Base-by-base conservation (phyloP, 768 basidiomycete genomes). In the Russula vinacea region DNA sequence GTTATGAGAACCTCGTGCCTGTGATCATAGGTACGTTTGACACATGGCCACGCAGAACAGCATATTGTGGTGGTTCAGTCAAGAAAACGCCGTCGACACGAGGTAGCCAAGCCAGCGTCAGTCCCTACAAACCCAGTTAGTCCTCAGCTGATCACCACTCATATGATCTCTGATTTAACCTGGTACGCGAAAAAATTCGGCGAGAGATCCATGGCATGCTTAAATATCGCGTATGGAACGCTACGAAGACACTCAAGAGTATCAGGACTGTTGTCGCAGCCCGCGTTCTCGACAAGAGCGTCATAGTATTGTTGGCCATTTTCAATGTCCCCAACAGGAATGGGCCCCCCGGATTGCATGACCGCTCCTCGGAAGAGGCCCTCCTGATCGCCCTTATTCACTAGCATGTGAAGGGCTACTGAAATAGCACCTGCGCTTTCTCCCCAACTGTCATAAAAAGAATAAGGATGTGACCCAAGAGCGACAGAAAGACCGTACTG, bases 361-460 rank as follows among this genome's bases (percentile, higher is more conserved):
- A 70, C 61, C 4, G 67, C 71, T 10, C 64, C 71, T 24, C 67
- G 64, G 58, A 72, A 72, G 13, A 72, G 57, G 7, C 70, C 70
- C 9, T 68, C 70, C 7, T 64, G 60, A 22, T 67, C 40, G 26
- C 71, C 71, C 7, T 66, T 61, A 44, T 72, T 71, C 14, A 66
- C 60, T 7, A 72, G 13, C 65, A 72, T 69, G 19, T 77, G 75
- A 57, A 74, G 45, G 9, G 69, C 67, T 17, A 74, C 73, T 29
- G 68, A 70, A 45, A 77, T 76, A 11, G 78, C 66, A 73, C 79
- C 79, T 1, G 79, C 79, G 3, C 71, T 74, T 59, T 79, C 72
- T 7, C 79, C 79, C 61, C 69, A 71, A 16, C 71, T 71, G 14
- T 2, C 19, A n/a, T 11, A 33, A 29, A 29, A 5, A 10, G 17